phyloP scores from a whole-genome alignment of 1,139 yeast genomes.

The Candida buenavistaensis region DNA sequence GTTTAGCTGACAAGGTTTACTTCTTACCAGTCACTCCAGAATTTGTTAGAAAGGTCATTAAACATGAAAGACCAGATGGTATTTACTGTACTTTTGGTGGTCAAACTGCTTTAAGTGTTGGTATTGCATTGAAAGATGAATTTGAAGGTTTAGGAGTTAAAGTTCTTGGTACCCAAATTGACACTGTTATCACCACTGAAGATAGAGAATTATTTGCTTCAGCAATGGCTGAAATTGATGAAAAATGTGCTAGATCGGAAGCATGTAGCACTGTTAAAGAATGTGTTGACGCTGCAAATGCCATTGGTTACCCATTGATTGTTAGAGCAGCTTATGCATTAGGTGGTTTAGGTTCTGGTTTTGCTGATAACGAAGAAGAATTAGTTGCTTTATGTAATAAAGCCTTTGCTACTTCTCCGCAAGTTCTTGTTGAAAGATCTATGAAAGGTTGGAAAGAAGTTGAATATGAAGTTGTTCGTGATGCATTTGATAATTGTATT shows the following conservation, averaged over 20 bases:
- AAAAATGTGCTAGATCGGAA: conserved; percentile 94
- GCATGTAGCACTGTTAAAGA: conserved; percentile 94
- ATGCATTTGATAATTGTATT: conserved; percentile 93
- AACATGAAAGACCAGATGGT: conserved; percentile 95
- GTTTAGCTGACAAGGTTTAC: conserved; percentile 92
- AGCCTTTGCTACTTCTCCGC: conserved; percentile 89
- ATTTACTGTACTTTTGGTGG: conserved; percentile 96
- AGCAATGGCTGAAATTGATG: conserved; percentile 89
- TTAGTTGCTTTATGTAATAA: conserved; percentile 34
- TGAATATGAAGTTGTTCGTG: conserved; percentile 98
- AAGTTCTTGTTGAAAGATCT: conserved; percentile 93
- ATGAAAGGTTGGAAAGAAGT: conserved; percentile 99
- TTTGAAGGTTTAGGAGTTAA: conserved; percentile 88
- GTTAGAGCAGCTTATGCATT: conserved; percentile 97
- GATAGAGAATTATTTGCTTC: conserved; percentile 95
- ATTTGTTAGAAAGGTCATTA: conserved; percentile 89
- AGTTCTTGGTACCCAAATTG: conserved; percentile 95
- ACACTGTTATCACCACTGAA: conserved; percentile 92
- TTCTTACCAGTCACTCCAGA: conserved; percentile 96
- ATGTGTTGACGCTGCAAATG: conserved; percentile 82
- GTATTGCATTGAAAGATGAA: conserved; percentile 94
- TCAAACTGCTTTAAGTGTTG: conserved; percentile 95
- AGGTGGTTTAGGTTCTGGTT: conserved; percentile 98
- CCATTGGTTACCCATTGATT: conserved; percentile 92
- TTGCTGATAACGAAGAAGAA: conserved; percentile 81